phyloP scores from a whole-genome alignment of 108 stramenopile genomes.

The Heterococcus sp. region DNA sequence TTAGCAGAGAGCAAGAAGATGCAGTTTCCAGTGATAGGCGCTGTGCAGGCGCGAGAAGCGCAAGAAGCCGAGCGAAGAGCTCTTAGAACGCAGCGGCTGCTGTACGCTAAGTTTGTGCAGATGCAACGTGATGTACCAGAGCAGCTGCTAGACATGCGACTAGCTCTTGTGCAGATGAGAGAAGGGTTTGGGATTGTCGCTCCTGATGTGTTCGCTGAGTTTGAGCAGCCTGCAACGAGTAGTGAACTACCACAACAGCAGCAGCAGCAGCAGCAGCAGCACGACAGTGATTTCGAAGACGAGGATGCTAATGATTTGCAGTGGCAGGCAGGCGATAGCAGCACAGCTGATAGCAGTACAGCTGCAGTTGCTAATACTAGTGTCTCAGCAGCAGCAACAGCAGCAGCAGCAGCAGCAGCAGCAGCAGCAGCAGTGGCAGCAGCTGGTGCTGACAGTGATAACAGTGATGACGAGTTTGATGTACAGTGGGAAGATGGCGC shows the following conservation, averaged over 20 bases:
- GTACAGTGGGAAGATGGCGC: neutral
- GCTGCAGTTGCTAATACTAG: too few species aligned
- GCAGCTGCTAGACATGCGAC: neutral
- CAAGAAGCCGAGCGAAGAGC: neutral
- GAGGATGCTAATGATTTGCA: too few species aligned
- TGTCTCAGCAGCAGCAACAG: neutral
- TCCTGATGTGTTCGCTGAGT: neutral
- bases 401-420: neutral
- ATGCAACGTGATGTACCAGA: neutral
- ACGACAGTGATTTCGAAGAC: too few species aligned
- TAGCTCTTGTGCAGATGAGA: neutral
- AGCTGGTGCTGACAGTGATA: neutral
- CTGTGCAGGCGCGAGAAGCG: neutral
- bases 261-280: too few species aligned
- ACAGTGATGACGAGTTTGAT: neutral
- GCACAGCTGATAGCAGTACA: neutral
- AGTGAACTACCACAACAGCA: too few species aligned
- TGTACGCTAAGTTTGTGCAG: neutral
- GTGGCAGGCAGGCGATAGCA: neutral
- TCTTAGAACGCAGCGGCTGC: neutral
- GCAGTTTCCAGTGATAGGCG: conserved; percentile 26
- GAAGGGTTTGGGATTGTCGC: neutral
- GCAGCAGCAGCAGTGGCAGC: neutral
- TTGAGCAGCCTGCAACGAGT: too few species aligned
- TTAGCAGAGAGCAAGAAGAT: conserved; percentile 21